These are phyloP conservation scores for Quercus variabilis DNA, from an alignment of 306 rosid species.

Conservation along the genomic window DNA sequence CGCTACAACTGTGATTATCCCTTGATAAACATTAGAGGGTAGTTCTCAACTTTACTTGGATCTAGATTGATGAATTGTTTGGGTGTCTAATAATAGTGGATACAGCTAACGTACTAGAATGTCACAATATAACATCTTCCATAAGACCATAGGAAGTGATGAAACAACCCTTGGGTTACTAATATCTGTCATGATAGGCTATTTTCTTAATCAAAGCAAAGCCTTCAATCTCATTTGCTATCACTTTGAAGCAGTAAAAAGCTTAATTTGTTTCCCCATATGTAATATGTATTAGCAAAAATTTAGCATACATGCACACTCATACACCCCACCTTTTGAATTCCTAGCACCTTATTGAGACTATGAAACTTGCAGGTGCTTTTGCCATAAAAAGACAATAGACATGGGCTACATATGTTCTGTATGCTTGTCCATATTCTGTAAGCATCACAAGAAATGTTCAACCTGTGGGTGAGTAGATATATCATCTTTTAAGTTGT, in stretches of 20 bases:
- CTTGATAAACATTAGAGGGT: no score
- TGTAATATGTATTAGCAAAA: not conserved
- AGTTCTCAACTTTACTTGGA: no score
- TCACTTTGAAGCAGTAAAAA: no score
- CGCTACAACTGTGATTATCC: no score
- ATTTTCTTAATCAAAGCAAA: no score
- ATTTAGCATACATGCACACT: not conserved
- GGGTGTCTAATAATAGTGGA: not conserved
- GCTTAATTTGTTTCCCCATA: not conserved
- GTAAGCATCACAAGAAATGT: slow-evolving; percentile 94
- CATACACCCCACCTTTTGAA: not conserved
- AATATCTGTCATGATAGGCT: no score
- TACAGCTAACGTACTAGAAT: not conserved
- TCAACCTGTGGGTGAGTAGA: slow-evolving; percentile 94
- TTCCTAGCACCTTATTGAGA: not conserved
- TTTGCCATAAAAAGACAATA: slow-evolving; percentile 95
- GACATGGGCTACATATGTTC: slow-evolving; percentile 97
- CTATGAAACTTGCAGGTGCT: slow-evolving; percentile 73
- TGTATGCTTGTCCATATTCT: slow-evolving; percentile 95
- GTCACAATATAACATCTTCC: not conserved
- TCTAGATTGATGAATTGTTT: not conserved
- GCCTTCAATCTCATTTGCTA: no score
- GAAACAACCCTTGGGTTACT: no score
- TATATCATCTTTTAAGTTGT: not conserved
- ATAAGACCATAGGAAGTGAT: no score